Percentiles rank a stretch among this genome's conserved stretches.
Conservation (phyloP, 1,284 basidiomycete species). For the Moesziomyces antarcticus region DNA sequence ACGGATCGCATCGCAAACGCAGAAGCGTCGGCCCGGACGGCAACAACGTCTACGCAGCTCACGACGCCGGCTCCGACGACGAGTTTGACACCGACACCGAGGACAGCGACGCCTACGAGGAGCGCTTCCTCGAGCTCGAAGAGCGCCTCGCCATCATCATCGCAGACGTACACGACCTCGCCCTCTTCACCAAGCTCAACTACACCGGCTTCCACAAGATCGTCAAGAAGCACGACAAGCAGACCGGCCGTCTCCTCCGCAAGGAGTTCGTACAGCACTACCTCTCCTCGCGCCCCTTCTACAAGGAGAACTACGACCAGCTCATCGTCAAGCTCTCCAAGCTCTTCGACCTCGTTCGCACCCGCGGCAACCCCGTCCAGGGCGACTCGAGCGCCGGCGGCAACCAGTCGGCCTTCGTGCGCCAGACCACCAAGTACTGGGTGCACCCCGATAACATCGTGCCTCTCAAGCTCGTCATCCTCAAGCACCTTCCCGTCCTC, state of each 20-base stretch:
- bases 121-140: constrained; percentile 87
- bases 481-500: constrained; percentile 79
- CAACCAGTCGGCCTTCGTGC: constrained; percentile 92
- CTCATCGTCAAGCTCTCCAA: constrained; percentile 97
- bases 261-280: constrained; percentile 83
- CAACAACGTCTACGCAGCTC: constrained; percentile 65
- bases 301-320: constrained; percentile 80
- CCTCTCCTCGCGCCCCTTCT: constrained; percentile 93
- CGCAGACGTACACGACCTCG: constrained; percentile 97
- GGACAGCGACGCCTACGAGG: constrained; percentile 82
- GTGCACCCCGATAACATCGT: constrained; percentile 82
- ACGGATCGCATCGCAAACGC: constrained; percentile 21
- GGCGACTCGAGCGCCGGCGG: constrained; percentile 95
- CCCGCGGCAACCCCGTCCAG: constrained; percentile 90
- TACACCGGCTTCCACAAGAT: constrained; percentile 98
- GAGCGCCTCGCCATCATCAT: constrained; percentile 95
- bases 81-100: constrained; percentile 75
- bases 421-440: constrained; percentile 99
- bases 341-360: constrained; percentile 94
- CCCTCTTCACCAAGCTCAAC: constrained; percentile 91
- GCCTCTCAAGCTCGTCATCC: constrained; percentile 92
- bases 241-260: constrained; percentile 73
- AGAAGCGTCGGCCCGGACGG: constrained; percentile 71
- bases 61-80: constrained; percentile 71
- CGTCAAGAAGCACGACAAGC: constrained; percentile 90